These are phyloP conservation scores for Cryptococcus sp. DNA, from an alignment of 1,284 basidiomycete genomes.

Conservation along the genomic window DNA sequence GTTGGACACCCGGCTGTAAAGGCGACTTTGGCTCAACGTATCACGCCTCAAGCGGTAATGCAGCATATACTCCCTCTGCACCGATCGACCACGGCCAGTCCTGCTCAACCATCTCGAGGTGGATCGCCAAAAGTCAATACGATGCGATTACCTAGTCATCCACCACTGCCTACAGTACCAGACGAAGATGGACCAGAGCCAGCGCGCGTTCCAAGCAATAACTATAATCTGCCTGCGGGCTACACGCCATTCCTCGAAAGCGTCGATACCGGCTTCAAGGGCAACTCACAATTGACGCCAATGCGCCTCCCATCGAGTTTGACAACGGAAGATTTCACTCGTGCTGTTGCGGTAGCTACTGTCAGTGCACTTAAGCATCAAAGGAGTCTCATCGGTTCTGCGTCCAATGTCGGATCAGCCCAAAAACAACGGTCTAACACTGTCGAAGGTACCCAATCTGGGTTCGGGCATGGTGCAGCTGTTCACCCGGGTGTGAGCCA, in stretches of 20 bases:
- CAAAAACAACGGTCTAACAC: slow-evolving; percentile 6
- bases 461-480: neutral
- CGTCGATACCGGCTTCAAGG: slow-evolving; percentile 44
- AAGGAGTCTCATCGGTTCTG: slow-evolving; percentile 29
- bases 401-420: slow-evolving; percentile 10
- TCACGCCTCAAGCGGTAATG: slow-evolving; percentile 56
- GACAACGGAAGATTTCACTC: slow-evolving; percentile 82
- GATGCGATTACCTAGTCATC: slow-evolving; percentile 4
- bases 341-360: slow-evolving; percentile 86
- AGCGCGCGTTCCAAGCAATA: slow-evolving; percentile 9
- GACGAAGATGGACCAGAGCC: neutral
- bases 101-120: slow-evolving; percentile 7
- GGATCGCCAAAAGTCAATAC: slow-evolving; percentile 11
- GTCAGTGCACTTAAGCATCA: slow-evolving; percentile 79
- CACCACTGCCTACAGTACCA: neutral
- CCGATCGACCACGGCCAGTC: slow-evolving; percentile 17
- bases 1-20: slow-evolving; percentile 59
- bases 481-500: neutral
- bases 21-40: slow-evolving; percentile 70
- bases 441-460: slow-evolving; percentile 7
- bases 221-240: slow-evolving; percentile 33
- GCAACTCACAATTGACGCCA: slow-evolving; percentile 52
- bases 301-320: slow-evolving; percentile 66
- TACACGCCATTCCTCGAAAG: slow-evolving; percentile 75
- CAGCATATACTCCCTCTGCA: slow-evolving; percentile 52